A percentile compares a stretch with the other conserved stretches of the same genome.
Evolutionary conservation across 306 rosid genomes (phyloP).

Genomic region (Pachyrhizus erosus): DNA sequence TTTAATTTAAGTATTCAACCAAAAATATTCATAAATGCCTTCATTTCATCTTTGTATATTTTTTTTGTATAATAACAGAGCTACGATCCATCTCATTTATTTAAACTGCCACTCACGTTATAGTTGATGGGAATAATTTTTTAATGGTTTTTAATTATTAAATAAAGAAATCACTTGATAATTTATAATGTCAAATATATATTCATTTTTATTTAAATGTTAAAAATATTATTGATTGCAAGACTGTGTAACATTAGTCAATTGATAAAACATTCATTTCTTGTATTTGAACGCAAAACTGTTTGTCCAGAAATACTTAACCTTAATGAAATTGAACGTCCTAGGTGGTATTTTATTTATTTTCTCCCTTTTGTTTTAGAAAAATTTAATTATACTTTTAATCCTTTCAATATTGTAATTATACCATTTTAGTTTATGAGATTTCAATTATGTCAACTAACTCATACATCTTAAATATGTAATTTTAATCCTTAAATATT

Average conservation of each 20-base stretch:
- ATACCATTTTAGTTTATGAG: no score
- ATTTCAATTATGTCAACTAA: no score
- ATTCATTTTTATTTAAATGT: not conserved
- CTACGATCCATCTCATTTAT: not conserved
- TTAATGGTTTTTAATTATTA: not conserved
- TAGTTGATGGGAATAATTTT: no score
- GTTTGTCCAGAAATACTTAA: not conserved
- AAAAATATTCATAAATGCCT: not conserved
- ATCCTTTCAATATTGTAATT: no score
- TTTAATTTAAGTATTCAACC: no score
- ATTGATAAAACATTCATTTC: not conserved
- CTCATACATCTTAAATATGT: no score
- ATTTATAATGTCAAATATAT: not conserved
- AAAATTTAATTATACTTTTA: no score
- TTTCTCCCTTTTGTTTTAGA: no score
- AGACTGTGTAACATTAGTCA: not conserved
- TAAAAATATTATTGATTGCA: not conserved
- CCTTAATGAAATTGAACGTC: not conserved
- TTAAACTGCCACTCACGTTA: not conserved
- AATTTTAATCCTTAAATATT: no score
- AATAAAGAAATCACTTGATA: not conserved
- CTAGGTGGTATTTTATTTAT: no score
- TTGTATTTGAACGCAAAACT: not conserved
- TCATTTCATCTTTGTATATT: not conserved
- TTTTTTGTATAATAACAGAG: not conserved